These are phyloP conservation scores for Spencermartinsiella ligniputridi DNA, from an alignment of 1,139 yeast genomes.

Conservation along the genomic window DNA sequence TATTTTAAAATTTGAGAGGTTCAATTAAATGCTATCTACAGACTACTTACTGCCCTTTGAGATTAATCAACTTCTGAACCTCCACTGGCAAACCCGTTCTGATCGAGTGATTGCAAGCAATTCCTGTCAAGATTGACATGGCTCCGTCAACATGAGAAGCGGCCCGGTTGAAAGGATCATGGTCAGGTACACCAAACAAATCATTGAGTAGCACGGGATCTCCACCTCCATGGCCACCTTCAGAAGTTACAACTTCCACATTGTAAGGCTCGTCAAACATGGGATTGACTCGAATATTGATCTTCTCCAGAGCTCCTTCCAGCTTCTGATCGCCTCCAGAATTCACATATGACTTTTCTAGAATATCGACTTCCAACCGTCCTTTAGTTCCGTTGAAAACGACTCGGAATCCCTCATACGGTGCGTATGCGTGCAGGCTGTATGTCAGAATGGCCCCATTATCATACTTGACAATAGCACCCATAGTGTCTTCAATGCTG, in stretches of 20 bases:
- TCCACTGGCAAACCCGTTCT: conserved; percentile 15
- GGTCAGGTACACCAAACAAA: conserved; percentile 16
- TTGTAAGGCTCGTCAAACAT: conserved; percentile 15
- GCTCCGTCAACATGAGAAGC: conserved; percentile 19
- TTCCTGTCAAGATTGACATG: conserved; percentile 17
- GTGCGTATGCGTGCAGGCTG: conserved; percentile 17
- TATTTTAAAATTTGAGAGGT: conserved; percentile 17
- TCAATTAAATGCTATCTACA: neutral
- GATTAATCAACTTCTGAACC: conserved; percentile 13
- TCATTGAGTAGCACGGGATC: conserved; percentile 17
- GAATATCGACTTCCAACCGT: conserved; percentile 14
- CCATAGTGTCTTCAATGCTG: conserved; percentile 18
- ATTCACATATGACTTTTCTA: conserved; percentile 17
- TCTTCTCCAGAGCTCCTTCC: conserved; percentile 17
- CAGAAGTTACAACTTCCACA: conserved; percentile 11
- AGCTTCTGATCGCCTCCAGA: conserved; percentile 15
- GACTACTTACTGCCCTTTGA: conserved; percentile 3
- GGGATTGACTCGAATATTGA: conserved; percentile 15
- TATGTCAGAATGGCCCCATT: conserved; percentile 16
- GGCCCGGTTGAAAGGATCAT: conserved; percentile 18
- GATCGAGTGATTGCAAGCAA: conserved; percentile 17
- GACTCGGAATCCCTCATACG: conserved; percentile 17
- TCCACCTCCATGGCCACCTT: conserved; percentile 20
- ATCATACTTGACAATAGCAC: conserved; percentile 15
- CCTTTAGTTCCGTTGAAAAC: conserved; percentile 19